These are phyloP conservation scores for Alternaria sp. DNA, from an alignment of 2,329 filamentous ascomycete species.

Conservation along the genomic window DNA sequence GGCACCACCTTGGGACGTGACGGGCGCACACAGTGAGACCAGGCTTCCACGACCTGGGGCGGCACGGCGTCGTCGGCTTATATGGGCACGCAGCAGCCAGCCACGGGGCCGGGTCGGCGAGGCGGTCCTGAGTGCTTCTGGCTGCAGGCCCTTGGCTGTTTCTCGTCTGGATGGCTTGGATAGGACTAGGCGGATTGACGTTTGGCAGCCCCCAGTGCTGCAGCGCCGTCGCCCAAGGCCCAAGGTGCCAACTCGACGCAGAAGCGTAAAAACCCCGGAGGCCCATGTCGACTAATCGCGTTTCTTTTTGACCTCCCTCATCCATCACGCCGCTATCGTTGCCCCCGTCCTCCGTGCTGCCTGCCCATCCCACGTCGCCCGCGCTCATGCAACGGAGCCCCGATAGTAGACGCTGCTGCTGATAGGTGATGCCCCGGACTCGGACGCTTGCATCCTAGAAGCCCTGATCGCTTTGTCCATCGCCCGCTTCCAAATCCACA, in stretches of 20 bases:
- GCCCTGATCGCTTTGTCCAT: not conserved
- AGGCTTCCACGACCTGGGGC: constrained; percentile 11
- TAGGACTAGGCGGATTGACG: constrained; percentile 26
- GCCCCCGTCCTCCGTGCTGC: constrained; percentile 8
- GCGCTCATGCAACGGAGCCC: constrained; percentile 28
- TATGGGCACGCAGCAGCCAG: constrained; percentile 6
- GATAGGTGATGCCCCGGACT: constrained; percentile 18
- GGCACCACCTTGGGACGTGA: not conserved
- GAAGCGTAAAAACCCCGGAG: constrained; percentile 26
- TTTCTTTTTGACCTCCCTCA: constrained; percentile 31
- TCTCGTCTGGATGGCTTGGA: constrained; percentile 17
- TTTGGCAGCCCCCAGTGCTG: constrained; percentile 6
- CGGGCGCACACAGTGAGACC: not conserved
- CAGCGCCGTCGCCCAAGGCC: constrained; percentile 4
- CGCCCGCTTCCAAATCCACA: constrained; percentile 4
- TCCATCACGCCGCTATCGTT: constrained; percentile 14
- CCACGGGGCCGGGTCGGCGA: constrained; percentile 12
- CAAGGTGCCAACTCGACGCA: constrained; percentile 19
- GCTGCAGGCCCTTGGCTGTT: not conserved
- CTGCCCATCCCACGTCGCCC: constrained; percentile 28
- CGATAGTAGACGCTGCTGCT: constrained; percentile 22
- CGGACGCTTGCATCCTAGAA: not conserved
- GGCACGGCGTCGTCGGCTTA: constrained; percentile 15
- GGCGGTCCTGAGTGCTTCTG: not conserved
- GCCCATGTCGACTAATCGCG: constrained; percentile 26